These are phyloP conservation scores for Hypoxylon crocopeplum DNA, from an alignment of 495 filamentous ascomycete genomes.

Conservation along the genomic window DNA sequence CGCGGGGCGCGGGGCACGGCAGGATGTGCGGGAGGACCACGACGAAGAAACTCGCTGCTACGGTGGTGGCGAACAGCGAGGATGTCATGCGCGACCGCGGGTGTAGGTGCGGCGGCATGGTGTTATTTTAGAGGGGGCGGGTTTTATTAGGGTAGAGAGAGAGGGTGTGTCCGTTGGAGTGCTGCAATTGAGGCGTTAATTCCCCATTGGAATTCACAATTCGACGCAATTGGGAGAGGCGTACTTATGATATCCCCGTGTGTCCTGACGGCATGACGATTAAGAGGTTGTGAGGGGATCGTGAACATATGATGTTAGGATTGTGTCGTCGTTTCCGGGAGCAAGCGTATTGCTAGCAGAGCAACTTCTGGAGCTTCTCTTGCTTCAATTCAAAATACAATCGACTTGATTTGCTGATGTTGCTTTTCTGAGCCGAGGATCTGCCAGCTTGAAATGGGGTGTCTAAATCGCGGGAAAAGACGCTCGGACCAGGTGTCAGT, in stretches of 20 bases:
- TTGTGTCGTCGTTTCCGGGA: no score
- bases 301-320: not conserved
- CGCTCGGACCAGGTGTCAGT: slow-evolving; percentile 21
- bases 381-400: slow-evolving; percentile 13
- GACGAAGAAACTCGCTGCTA: slow-evolving; percentile 87
- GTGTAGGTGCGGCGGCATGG: slow-evolving; percentile 90
- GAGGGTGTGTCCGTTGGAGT: not conserved
- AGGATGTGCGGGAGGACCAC: slow-evolving; percentile 91
- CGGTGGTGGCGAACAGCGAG: slow-evolving; percentile 93
- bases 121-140: slow-evolving; percentile 12
- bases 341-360: no score
- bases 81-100: slow-evolving; percentile 89
- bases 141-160: slow-evolving; percentile 4
- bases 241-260: slow-evolving; percentile 16
- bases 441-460: slow-evolving; percentile 6
- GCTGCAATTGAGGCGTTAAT: slow-evolving; percentile 20
- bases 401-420: slow-evolving; percentile 20
- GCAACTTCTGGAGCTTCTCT: slow-evolving; percentile 2
- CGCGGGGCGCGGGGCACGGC: slow-evolving; percentile 86
- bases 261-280: slow-evolving; percentile 27
- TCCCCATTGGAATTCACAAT: not conserved
- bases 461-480: slow-evolving; percentile 9
- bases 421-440: slow-evolving; percentile 26
- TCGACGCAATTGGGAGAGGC: not conserved
- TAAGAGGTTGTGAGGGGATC: not conserved